Evolutionary conservation across 306 rosid genomes (phyloP).

Genomic region (Glycyrrhiza uralensis): DNA sequence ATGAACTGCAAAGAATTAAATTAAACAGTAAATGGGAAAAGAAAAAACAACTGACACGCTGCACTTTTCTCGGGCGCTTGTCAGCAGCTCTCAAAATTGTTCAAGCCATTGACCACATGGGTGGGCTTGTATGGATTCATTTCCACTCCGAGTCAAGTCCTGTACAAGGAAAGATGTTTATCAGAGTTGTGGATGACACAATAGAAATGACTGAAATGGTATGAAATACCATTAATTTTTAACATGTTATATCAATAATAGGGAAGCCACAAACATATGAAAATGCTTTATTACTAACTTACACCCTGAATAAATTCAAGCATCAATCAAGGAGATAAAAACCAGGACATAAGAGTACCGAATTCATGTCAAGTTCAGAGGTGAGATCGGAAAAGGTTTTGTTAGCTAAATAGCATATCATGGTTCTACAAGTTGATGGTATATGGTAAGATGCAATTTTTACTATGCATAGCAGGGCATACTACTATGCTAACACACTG

Average conservation of each 20-base stretch:
- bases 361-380: conserved; percentile 5
- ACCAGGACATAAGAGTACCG: neutral
- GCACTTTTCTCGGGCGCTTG: conserved; percentile 29
- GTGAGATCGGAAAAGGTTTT: neutral
- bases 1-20: conserved; percentile 34
- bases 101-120: conserved; percentile 38
- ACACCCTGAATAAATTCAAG: neutral
- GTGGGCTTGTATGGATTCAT: conserved; percentile 26
- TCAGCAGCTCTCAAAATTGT: conserved; percentile 53
- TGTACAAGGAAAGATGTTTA: neutral
- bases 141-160: conserved; percentile 25
- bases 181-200: neutral
- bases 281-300: neutral
- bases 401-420: neutral
- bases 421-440: conserved; percentile 13
- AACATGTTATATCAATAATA: conserved; percentile 3
- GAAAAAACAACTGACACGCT: conserved; percentile 26
- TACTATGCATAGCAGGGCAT: neutral
- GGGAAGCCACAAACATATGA: neutral
- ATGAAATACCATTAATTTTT: neutral
- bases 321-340: neutral
- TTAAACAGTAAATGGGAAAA: conserved; percentile 8
- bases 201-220: neutral
- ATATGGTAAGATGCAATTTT: neutral
- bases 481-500: neutral